Percentiles rank a stretch among this genome's conserved stretches.
Evolutionary conservation across 441 rosid species (phyloP).

Genomic region (Geranium incanum): DNA sequence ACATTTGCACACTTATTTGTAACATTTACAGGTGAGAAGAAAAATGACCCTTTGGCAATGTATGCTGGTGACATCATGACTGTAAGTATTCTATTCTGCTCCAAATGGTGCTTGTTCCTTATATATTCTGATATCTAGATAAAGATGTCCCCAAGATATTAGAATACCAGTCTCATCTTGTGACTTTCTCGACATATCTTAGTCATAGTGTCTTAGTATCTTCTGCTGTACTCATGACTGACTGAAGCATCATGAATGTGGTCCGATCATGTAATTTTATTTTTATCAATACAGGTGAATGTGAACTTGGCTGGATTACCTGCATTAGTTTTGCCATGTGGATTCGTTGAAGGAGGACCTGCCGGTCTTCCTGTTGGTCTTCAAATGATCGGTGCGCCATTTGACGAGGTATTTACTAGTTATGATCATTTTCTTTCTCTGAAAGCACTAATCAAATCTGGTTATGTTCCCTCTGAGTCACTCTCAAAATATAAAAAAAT

Average conservation of each 20-base stretch:
- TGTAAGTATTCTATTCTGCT: constrained; percentile 28
- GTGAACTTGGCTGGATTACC: constrained; percentile 88
- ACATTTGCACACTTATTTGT: not conserved
- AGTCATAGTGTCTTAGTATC: too few species aligned
- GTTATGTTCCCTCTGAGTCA: not conserved
- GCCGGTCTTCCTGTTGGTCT: constrained; percentile 79
- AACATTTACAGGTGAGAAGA: constrained; percentile 65
- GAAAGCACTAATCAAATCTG: not conserved
- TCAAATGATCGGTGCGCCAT: constrained; percentile 81
- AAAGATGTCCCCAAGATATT: too few species aligned
- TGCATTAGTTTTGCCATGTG: constrained; percentile 84
- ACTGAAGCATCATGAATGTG: not conserved
- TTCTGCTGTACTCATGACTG: not conserved
- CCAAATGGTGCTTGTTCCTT: not conserved
- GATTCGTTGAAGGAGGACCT: constrained; percentile 66
- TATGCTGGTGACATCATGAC: constrained; percentile 94
- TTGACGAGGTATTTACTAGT: constrained; percentile 55
- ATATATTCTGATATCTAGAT: not conserved
- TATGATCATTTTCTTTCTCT: constrained; percentile 6
- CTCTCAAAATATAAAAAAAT: not conserved
- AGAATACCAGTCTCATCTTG: too few species aligned
- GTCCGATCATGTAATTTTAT: not conserved
- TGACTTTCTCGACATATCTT: too few species aligned
- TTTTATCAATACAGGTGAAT: constrained; percentile 54
- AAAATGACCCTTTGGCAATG: constrained; percentile 84